Percentiles rank a stretch among this genome's conserved stretches.
Evolutionary conservation across 208 protist genomes (phyloP).

Genomic region (Leishmania guyanensis): DNA sequence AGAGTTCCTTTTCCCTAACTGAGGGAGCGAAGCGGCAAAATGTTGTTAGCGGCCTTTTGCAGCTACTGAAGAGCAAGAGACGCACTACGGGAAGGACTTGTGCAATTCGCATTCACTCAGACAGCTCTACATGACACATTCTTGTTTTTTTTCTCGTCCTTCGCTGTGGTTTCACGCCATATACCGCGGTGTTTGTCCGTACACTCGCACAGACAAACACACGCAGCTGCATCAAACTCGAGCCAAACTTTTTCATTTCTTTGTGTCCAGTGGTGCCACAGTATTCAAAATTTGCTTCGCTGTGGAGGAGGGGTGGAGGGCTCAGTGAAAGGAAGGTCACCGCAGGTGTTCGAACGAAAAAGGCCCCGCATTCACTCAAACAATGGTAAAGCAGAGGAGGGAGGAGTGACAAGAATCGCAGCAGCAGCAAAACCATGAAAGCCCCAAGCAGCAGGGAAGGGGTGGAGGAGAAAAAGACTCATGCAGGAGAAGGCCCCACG

Average conservation of each 20-base stretch:
- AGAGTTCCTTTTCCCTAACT: background rate
- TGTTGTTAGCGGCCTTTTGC: background rate
- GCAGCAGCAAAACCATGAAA: background rate
- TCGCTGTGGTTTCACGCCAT: background rate
- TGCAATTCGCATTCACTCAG: background rate
- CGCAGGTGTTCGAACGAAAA: background rate
- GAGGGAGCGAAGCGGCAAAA: background rate
- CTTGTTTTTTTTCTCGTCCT: background rate
- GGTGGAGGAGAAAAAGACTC: background rate
- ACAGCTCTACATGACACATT: background rate
- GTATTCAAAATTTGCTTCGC: background rate
- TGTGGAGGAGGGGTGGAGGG: background rate
- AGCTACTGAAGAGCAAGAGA: background rate
- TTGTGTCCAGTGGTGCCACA: background rate
- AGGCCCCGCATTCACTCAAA: background rate
- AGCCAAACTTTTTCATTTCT: background rate
- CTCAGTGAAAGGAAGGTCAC: background rate
- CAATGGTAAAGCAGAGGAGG: background rate
- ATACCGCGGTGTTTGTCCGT: background rate
- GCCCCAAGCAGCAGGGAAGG: background rate
- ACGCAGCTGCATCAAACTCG: background rate
- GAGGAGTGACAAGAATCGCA: background rate
- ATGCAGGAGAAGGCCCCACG: background rate
- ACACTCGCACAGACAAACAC: background rate
- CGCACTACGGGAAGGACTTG: background rate